Percentiles rank a stretch among this genome's conserved stretches.
Conservation (phyloP, 495 filamentous ascomycete species). For the Cercophora scortea region DNA sequence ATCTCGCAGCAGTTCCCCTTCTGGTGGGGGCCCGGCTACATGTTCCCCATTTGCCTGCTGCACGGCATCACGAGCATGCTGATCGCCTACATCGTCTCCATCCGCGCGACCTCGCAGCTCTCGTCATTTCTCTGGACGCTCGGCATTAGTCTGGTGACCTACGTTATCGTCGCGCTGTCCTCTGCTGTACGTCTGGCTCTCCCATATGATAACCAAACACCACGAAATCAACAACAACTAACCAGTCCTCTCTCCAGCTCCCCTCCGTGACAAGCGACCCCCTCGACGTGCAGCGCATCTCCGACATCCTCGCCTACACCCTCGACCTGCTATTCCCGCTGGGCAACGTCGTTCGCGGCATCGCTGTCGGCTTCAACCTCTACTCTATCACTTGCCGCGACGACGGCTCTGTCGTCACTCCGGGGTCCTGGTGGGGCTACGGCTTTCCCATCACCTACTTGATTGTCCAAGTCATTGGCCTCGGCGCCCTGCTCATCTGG, state of each 20-base stretch:
- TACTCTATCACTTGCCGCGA: slow-evolving; percentile 61
- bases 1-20: slow-evolving; percentile 48
- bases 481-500: slow-evolving; percentile 61
- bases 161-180: slow-evolving; percentile 8
- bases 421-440: slow-evolving; percentile 59
- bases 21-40: slow-evolving; percentile 62
- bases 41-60: slow-evolving; percentile 65
- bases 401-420: slow-evolving; percentile 49
- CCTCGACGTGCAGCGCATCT: slow-evolving; percentile 52
- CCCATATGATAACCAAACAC: background rate
- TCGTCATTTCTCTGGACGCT: slow-evolving; percentile 46
- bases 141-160: slow-evolving; percentile 48
- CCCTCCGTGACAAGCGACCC: slow-evolving; percentile 53
- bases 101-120: slow-evolving; percentile 36
- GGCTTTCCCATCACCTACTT: slow-evolving; percentile 71
- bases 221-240: background rate
- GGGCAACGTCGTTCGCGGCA: slow-evolving; percentile 54
- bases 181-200: background rate
- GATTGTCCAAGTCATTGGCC: slow-evolving; percentile 53
- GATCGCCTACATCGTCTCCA: slow-evolving; percentile 60
- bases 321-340: slow-evolving; percentile 60
- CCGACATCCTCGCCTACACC: slow-evolving; percentile 48
- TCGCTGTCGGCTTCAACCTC: slow-evolving; percentile 65
- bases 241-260: slow-evolving; percentile 52
- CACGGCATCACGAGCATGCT: slow-evolving; percentile 64